phyloP scores from a whole-genome alignment of 768 basidiomycete species.

The Boletus sensibilis region DNA sequence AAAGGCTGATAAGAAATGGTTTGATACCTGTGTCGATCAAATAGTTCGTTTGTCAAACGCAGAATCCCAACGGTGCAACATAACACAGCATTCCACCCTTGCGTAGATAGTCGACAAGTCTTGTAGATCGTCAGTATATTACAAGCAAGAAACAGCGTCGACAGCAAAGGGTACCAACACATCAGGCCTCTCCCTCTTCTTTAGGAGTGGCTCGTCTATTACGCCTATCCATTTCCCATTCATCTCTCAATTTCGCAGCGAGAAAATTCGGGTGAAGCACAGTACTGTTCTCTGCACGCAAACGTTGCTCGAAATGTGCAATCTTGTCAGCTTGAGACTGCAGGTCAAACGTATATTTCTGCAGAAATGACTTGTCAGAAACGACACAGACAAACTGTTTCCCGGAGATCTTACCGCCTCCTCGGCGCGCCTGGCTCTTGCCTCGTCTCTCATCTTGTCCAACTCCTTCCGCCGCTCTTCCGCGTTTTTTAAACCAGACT shows the following conservation, averaged over 20 bases:
- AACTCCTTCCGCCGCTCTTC: slow-evolving; percentile 69
- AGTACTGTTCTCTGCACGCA: slow-evolving; percentile 48
- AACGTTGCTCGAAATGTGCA: slow-evolving; percentile 56
- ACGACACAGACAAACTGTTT: background rate
- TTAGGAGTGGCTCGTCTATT: slow-evolving; percentile 23
- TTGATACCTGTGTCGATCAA: slow-evolving; percentile 62
- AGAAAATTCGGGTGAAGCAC: slow-evolving; percentile 62
- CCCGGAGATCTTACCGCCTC: slow-evolving; percentile 48
- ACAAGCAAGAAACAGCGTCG: background rate
- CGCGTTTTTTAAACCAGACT: slow-evolving; percentile 50
- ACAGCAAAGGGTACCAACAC: slow-evolving; percentile 20
- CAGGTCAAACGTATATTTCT: slow-evolving; percentile 54
- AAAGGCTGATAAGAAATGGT: slow-evolving; percentile 55
- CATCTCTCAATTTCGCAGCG: slow-evolving; percentile 56
- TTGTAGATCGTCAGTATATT: slow-evolving; percentile 21
- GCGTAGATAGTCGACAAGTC: slow-evolving; percentile 4
- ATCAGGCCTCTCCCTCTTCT: slow-evolving; percentile 35
- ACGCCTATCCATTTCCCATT: slow-evolving; percentile 45
- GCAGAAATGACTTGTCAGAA: slow-evolving; percentile 10
- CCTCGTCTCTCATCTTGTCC: slow-evolving; percentile 69
- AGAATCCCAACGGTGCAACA: slow-evolving; percentile 1
- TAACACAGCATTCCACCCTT: too few relatives aligned
- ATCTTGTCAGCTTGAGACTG: slow-evolving; percentile 64
- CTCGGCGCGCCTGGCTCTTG: slow-evolving; percentile 50
- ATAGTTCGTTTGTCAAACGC: slow-evolving; percentile 42